phyloP scores from a whole-genome alignment of 2,329 filamentous ascomycete genomes.

The Clarireedia hainanense region DNA sequence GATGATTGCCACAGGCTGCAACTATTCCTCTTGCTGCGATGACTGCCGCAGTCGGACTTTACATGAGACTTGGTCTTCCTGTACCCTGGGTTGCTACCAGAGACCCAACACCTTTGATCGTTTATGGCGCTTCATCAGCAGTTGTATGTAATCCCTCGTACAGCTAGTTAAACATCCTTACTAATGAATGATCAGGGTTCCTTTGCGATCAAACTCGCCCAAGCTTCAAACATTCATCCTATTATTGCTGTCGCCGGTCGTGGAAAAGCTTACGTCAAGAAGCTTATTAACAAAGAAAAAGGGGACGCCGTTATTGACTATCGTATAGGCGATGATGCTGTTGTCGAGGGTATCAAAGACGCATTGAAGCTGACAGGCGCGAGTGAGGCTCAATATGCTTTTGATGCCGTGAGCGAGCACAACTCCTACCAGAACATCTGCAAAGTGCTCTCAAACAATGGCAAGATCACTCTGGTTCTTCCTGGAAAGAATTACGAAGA shows the following conservation, averaged over 20 bases:
- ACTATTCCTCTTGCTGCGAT: conserved; percentile 38
- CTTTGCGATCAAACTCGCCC: conserved; percentile 46
- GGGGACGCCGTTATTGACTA: conserved; percentile 51
- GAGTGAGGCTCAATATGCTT: conserved; percentile 23
- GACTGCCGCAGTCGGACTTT: conserved; percentile 36
- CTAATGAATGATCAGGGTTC: conserved; percentile 33
- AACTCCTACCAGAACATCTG: conserved; percentile 24
- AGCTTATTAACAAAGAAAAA: conserved; percentile 38
- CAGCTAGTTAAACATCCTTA: not conserved
- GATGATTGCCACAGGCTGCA: conserved; percentile 36
- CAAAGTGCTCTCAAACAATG: conserved; percentile 21
- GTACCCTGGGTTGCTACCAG: conserved; percentile 30
- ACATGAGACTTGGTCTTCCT: conserved; percentile 32
- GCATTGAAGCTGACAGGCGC: conserved; percentile 20
- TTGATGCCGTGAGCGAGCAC: conserved; percentile 24
- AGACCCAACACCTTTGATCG: conserved; percentile 17
- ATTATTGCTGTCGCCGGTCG: conserved; percentile 49
- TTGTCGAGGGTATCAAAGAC: conserved; percentile 29
- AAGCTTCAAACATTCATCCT: conserved; percentile 44
- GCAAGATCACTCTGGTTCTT: conserved; percentile 34
- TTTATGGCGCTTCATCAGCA: conserved; percentile 25
- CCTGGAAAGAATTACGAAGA: conserved; percentile 35
- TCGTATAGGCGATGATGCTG: conserved; percentile 38
- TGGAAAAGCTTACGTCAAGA: conserved; percentile 39
- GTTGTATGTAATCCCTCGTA: conserved; percentile 18